A percentile compares a stretch with the other conserved stretches of the same genome.
phyloP scores from a whole-genome alignment of 176 grass and related monocot species.

The Poa annua region DNA sequence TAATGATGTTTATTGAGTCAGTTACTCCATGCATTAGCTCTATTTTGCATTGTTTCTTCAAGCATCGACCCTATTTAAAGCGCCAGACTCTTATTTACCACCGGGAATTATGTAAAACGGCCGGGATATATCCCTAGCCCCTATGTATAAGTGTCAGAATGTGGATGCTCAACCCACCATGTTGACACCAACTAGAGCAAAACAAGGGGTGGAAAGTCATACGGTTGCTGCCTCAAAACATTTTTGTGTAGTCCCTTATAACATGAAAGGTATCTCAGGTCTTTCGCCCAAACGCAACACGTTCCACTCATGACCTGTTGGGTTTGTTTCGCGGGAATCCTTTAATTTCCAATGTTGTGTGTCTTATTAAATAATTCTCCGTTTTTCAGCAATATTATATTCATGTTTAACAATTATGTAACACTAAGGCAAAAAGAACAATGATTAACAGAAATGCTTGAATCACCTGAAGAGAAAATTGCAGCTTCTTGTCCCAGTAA shows the following conservation, averaged over 20 bases:
- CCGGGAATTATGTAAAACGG: too few species aligned
- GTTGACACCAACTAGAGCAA: neutral
- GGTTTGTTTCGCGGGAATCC: slow-evolving; percentile 32
- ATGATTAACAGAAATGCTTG: slow-evolving; percentile 22
- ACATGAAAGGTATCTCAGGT: neutral
- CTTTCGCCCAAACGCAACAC: neutral
- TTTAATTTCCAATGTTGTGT: neutral
- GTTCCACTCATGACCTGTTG: neutral
- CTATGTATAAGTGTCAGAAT: too few species aligned
- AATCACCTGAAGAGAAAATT: slow-evolving; percentile 96
- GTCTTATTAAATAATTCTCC: slow-evolving; percentile 21
- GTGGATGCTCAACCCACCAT: neutral
- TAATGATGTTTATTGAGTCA: too few species aligned
- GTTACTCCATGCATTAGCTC: too few species aligned
- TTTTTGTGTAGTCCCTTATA: neutral
- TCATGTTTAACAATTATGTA: slow-evolving; percentile 3
- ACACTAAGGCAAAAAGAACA: neutral
- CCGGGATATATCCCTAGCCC: too few species aligned
- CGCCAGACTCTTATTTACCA: too few species aligned
- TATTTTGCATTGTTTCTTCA: too few species aligned
- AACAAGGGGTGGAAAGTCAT: neutral
- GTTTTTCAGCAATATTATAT: neutral
- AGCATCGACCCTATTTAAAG: too few species aligned
- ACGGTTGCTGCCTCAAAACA: neutral
- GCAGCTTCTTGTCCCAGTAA: slow-evolving; percentile 96